These are phyloP conservation scores for Pistacia integerrima DNA, from an alignment of 345 rosid genomes.

Conservation along the genomic window DNA sequence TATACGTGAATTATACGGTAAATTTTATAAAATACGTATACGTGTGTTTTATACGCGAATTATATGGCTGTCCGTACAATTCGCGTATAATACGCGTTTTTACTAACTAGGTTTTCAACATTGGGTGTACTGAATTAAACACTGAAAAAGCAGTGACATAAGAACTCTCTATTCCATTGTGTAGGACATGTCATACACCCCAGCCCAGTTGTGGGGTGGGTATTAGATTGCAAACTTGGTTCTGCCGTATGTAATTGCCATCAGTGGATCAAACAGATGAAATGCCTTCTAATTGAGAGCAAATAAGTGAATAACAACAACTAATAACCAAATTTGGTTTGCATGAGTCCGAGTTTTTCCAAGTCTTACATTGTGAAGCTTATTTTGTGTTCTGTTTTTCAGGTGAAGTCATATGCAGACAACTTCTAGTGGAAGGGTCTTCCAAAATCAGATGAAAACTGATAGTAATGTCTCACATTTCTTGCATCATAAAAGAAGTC, in stretches of 20 bases:
- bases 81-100: no score
- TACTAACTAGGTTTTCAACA: no score
- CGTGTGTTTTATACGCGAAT: no score
- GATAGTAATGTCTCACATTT: conserved; percentile 18
- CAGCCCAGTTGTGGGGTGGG: not conserved
- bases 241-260: not conserved
- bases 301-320: no score
- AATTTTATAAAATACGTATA: no score
- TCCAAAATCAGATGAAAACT: conserved; percentile 41
- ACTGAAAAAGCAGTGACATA: not conserved
- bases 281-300: no score
- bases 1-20: no score
- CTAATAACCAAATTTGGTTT: not conserved
- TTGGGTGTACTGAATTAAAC: not conserved
- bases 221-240: not conserved
- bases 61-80: no score
- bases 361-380: not conserved
- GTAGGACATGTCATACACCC: not conserved
- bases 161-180: not conserved
- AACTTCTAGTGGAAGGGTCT: conserved; percentile 95
- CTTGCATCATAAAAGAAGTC: conserved; percentile 8
- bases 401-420: conserved; percentile 84
- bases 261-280: no score
- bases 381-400: conserved; percentile 18
- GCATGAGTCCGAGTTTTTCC: not conserved